Conservation (phyloP, 768 basidiomycete species). For the Suillus decipiens region DNA sequence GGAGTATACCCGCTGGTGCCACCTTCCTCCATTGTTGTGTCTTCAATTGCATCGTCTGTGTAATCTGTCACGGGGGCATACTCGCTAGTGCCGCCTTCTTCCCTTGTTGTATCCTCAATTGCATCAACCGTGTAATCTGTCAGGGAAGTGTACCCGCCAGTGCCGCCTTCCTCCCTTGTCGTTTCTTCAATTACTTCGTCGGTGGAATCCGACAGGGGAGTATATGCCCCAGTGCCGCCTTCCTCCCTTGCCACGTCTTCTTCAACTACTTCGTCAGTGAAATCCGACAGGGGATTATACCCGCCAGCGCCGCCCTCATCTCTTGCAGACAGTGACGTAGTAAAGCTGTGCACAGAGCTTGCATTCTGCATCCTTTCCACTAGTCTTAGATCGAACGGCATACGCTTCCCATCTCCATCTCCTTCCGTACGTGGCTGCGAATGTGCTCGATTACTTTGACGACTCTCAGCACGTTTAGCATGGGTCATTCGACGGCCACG, state of each 20-base stretch:
- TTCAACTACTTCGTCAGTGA: conserved; percentile 29
- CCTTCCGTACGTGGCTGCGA: conserved; percentile 24
- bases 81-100: conserved; percentile 28
- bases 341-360: conserved; percentile 34
- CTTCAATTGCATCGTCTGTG: conserved; percentile 30
- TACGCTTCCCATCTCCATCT: conserved; percentile 32
- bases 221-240: conserved; percentile 25
- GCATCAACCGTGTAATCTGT: conserved; percentile 30
- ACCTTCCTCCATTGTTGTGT: conserved; percentile 19
- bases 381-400: conserved; percentile 52
- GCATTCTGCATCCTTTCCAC: conserved; percentile 50
- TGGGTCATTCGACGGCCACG: conserved; percentile 63
- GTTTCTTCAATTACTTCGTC: conserved; percentile 33
- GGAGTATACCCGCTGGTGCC: conserved; percentile 25
- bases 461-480: conserved; percentile 56
- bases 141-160: conserved; percentile 30
- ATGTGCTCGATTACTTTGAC: conserved; percentile 28
- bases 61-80: conserved; percentile 35
- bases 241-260: conserved; percentile 28
- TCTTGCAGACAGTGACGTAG: conserved; percentile 11
- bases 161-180: conserved; percentile 27
- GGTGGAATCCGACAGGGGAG: conserved; percentile 31
- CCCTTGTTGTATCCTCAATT: conserved; percentile 34
- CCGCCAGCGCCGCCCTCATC: conserved; percentile 30
- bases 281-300: conserved; percentile 33